Percentiles rank a stretch among this genome's conserved stretches.
These are phyloP conservation scores for Suhomyces maxii DNA, from an alignment of 1,139 yeast genomes.

Conservation along the genomic window DNA sequence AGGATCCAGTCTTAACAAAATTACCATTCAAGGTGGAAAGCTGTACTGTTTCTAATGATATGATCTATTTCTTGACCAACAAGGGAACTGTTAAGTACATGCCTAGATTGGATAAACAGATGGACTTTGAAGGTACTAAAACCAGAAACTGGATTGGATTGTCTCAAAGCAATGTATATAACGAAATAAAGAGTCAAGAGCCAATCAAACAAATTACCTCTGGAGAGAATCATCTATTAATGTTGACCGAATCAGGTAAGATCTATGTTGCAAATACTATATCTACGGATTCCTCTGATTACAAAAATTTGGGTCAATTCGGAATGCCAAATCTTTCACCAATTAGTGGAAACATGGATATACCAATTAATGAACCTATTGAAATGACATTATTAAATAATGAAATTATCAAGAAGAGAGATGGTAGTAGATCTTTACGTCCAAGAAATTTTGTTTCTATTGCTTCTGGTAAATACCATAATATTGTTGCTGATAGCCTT, in stretches of 20 bases:
- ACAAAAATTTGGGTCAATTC: slow-evolving; percentile 68
- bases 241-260: slow-evolving; percentile 61
- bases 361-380: slow-evolving; percentile 30
- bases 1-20: slow-evolving; percentile 25
- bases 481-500: slow-evolving; percentile 59
- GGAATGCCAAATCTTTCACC: slow-evolving; percentile 78
- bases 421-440: slow-evolving; percentile 24
- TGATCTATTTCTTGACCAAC: slow-evolving; percentile 56
- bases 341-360: slow-evolving; percentile 10
- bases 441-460: slow-evolving; percentile 55
- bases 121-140: slow-evolving; percentile 18
- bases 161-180: slow-evolving; percentile 7
- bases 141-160: slow-evolving; percentile 29
- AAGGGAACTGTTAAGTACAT: slow-evolving; percentile 54
- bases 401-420: slow-evolving; percentile 24
- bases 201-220: slow-evolving; percentile 50
- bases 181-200: slow-evolving; percentile 29
- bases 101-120: slow-evolving; percentile 36
- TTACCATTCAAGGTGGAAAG: slow-evolving; percentile 49
- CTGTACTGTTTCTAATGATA: slow-evolving; percentile 54
- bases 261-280: slow-evolving; percentile 55
- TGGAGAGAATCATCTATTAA: slow-evolving; percentile 68
- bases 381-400: slow-evolving; percentile 41
- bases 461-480: slow-evolving; percentile 75
- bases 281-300: slow-evolving; percentile 24